A percentile compares a stretch with the other conserved stretches of the same genome.
Conservation (phyloP, 2,329 filamentous ascomycete genomes). For the Dendryphion nanum region DNA sequence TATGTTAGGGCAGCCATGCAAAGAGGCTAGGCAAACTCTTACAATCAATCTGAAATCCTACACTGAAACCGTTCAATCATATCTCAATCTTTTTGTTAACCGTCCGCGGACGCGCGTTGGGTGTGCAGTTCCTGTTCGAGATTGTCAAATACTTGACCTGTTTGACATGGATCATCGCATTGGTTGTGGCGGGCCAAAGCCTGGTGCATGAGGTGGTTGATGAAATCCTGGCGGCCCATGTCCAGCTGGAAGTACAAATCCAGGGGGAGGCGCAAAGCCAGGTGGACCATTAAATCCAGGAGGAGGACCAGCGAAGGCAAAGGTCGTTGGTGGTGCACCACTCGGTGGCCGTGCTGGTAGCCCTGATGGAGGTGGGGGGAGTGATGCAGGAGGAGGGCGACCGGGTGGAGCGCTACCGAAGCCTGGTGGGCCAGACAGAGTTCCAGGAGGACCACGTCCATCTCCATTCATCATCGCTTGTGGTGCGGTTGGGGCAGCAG, state of each 20-base stretch:
- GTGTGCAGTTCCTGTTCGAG: too few relatives aligned
- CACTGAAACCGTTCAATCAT: too few relatives aligned
- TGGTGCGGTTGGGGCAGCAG: constrained; percentile 39
- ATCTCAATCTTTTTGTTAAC: too few relatives aligned
- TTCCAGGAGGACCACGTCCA: constrained; percentile 31
- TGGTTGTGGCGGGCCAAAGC: too few relatives aligned
- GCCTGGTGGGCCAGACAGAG: constrained; percentile 42
- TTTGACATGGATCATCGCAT: too few relatives aligned
- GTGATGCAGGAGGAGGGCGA: constrained; percentile 39
- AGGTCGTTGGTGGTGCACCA: constrained; percentile 51
- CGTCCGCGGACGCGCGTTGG: too few relatives aligned
- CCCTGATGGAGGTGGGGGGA: constrained; percentile 59
- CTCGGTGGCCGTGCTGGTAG: constrained; percentile 70
- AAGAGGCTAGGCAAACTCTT: too few relatives aligned
- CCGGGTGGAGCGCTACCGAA: constrained; percentile 21
- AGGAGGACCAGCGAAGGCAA: constrained; percentile 21
- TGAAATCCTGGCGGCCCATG: constrained; percentile 1
- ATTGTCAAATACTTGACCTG: too few relatives aligned
- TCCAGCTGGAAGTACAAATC: constrained; percentile 2
- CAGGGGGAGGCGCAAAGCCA: constrained; percentile 16
- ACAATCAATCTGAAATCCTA: too few relatives aligned
- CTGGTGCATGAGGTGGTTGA: not conserved
- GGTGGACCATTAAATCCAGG: constrained; percentile 17
- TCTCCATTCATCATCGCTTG: constrained; percentile 44
- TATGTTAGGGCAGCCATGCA: too few relatives aligned